Percentiles rank a stretch among this genome's conserved stretches.
phyloP scores from a whole-genome alignment of 352 stramenopile genomes.

The Phytophthora cactorum region DNA sequence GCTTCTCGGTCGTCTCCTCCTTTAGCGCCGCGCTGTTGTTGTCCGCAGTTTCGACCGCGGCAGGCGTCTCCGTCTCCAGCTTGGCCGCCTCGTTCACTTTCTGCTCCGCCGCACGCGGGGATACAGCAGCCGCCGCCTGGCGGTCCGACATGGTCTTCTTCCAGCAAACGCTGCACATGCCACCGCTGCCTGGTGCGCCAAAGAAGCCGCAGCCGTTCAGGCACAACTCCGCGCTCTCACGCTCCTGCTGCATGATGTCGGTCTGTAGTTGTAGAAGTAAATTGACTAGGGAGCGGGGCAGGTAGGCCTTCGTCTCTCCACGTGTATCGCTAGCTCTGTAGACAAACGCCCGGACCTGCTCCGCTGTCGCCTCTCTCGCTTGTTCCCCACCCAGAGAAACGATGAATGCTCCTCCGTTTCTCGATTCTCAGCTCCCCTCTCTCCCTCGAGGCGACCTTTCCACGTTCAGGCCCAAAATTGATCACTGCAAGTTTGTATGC shows the following conservation, averaged over 20 bases:
- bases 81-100: constrained; percentile 30
- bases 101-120: constrained; percentile 23
- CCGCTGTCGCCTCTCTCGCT: constrained; percentile 22
- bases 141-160: constrained; percentile 87
- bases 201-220: constrained; percentile 84
- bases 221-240: constrained; percentile 76
- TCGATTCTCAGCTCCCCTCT: constrained; percentile 23
- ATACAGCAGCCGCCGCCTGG: constrained; percentile 44
- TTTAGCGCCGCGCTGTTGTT: constrained; percentile 15
- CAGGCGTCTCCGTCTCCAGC: constrained; percentile 8
- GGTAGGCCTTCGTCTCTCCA: neutral
- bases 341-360: constrained; percentile 6
- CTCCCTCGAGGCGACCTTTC: constrained; percentile 29
- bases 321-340: constrained; percentile 11
- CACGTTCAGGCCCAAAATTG: constrained; percentile 12
- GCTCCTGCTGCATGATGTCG: constrained; percentile 78
- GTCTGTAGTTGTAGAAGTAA: constrained; percentile 8
- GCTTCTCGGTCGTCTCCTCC: constrained; percentile 26
- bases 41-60: constrained; percentile 10
- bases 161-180: constrained; percentile 88
- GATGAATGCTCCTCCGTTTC: constrained; percentile 50
- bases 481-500: constrained; percentile 7
- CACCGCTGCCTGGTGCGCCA: constrained; percentile 64
- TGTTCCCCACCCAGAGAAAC: constrained; percentile 65
- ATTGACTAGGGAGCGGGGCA: neutral